A percentile compares a stretch with the other conserved stretches of the same genome.
Evolutionary conservation across 2,329 filamentous ascomycete genomes (phyloP).

Genomic region (Orbilia blumenaviensis): DNA sequence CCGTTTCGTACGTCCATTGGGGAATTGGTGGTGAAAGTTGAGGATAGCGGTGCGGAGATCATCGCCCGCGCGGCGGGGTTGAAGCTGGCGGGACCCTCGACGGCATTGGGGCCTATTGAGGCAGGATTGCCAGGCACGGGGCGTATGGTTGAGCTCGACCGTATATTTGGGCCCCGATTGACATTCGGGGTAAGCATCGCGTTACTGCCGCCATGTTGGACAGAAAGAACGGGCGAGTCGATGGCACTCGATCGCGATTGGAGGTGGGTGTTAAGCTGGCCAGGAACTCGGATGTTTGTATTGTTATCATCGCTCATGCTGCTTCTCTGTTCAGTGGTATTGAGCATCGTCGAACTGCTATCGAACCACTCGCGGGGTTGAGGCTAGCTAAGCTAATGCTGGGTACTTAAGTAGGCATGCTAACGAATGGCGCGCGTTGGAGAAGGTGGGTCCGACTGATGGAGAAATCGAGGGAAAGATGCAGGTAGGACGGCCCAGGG

Average conservation of each 20-base stretch:
- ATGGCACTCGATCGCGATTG: slow-evolving; percentile 43
- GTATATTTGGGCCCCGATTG: slow-evolving; percentile 37
- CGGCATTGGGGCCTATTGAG: slow-evolving; percentile 22
- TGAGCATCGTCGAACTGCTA: slow-evolving; percentile 33
- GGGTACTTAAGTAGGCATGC: slow-evolving; percentile 13
- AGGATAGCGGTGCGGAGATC: slow-evolving; percentile 44
- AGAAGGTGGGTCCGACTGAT: neutral
- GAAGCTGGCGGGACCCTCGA: slow-evolving; percentile 43
- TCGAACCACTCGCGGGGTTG: slow-evolving; percentile 20
- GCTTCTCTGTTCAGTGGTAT: slow-evolving; percentile 22
- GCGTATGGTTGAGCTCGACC: slow-evolving; percentile 48
- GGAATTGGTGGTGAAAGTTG: slow-evolving; percentile 39
- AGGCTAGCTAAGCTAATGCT: neutral
- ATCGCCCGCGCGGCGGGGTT: slow-evolving; percentile 32
- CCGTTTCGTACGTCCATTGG: slow-evolving; percentile 50
- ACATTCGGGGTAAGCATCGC: slow-evolving; percentile 20
- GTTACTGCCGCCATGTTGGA: slow-evolving; percentile 10
- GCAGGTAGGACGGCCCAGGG: neutral
- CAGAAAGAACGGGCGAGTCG: slow-evolving; percentile 10
- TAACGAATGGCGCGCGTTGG: slow-evolving; percentile 10
- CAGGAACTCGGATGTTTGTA: slow-evolving; percentile 11
- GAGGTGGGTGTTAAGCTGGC: slow-evolving; percentile 45
- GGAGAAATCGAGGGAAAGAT: neutral
- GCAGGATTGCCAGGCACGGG: slow-evolving; percentile 33
- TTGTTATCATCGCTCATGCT: slow-evolving; percentile 10